These are phyloP conservation scores for Globisporangium solare DNA, from an alignment of 352 stramenopile species.

Conservation along the genomic window DNA sequence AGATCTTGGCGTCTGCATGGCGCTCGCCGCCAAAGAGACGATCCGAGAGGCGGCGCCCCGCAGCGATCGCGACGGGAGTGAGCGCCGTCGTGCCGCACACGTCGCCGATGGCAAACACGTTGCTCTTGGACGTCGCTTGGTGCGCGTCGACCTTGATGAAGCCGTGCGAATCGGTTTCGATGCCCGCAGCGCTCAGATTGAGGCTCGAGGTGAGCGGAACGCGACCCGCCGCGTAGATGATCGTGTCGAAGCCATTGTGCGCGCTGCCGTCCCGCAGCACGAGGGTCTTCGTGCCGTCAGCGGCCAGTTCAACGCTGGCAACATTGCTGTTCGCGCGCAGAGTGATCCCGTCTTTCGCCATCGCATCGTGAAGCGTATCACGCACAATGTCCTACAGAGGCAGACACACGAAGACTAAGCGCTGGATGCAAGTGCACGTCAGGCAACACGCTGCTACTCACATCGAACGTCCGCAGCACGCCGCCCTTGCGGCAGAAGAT, in stretches of 20 bases:
- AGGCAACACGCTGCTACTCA: constrained; percentile 72
- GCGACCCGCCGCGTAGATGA: constrained; percentile 80
- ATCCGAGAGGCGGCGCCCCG: constrained; percentile 86
- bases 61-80: constrained; percentile 88
- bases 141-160: constrained; percentile 92
- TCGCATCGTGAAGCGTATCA: no score
- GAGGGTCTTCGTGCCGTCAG: no score
- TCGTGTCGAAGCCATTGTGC: constrained; percentile 36
- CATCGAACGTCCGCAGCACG: constrained; percentile 89
- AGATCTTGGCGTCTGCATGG: constrained; percentile 48
- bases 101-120: constrained; percentile 92
- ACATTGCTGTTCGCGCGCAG: no score
- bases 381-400: no score
- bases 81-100: constrained; percentile 79
- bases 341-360: no score
- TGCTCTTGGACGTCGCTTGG: constrained; percentile 84
- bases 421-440: constrained; percentile 48
- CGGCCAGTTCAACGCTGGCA: no score
- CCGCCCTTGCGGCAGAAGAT: constrained; percentile 87
- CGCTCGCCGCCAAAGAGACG: constrained; percentile 86
- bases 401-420: constrained; percentile 29
- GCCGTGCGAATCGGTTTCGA: constrained; percentile 59
- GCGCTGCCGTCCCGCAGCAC: no score
- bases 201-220: constrained; percentile 82
- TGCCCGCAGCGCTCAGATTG: constrained; percentile 72